These are phyloP conservation scores for Lodderomyces metapsilosis DNA, from an alignment of 1,139 yeast species.

Conservation along the genomic window DNA sequence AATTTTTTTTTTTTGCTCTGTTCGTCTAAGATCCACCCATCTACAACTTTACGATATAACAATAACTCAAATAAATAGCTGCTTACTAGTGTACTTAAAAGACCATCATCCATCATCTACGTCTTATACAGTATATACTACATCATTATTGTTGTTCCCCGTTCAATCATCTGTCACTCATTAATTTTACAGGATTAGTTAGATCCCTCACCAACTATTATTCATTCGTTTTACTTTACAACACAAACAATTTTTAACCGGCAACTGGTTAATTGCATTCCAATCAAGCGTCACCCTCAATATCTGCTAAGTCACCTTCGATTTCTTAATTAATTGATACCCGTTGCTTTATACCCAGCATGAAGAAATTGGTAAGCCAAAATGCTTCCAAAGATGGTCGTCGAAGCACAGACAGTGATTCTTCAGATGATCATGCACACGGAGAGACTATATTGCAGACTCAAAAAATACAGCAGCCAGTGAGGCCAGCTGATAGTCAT, in stretches of 20 bases:
- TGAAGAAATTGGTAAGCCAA: constrained; percentile 1
- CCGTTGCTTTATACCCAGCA: background rate
- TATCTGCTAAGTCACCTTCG: background rate
- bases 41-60: too few relatives aligned
- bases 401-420: background rate
- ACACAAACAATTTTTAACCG: too few relatives aligned
- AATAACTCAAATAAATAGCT: too few relatives aligned
- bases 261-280: too few relatives aligned
- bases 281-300: too few relatives aligned
- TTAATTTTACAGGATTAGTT: background rate
- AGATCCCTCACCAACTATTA: constrained; percentile 7
- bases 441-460: background rate
- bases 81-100: too few relatives aligned
- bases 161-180: background rate
- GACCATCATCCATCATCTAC: too few relatives aligned
- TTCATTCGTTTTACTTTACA: constrained; percentile 8
- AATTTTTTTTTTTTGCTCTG: too few relatives aligned
- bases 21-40: too few relatives aligned
- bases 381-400: background rate
- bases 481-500: background rate
- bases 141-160: background rate
- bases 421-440: background rate
- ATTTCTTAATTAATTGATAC: background rate
- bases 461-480: constrained; percentile 3
- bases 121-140: background rate